Percentiles rank a stretch among this genome's conserved stretches.
phyloP scores from a whole-genome alignment of 1,284 basidiomycete genomes.

The Xerocomus nothofagi region DNA sequence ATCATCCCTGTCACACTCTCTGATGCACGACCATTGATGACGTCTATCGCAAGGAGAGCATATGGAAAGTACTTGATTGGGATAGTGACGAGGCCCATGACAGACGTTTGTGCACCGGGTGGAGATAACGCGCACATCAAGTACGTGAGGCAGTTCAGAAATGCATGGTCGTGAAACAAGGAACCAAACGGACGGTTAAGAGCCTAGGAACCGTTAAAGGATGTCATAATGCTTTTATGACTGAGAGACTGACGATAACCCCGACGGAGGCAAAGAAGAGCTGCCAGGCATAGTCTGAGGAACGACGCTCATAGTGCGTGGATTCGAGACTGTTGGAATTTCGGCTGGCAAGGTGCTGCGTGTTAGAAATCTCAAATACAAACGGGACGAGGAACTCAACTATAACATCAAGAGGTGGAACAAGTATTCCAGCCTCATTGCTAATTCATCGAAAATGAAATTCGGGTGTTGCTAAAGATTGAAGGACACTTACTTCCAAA shows the following conservation, averaged over 20 bases:
- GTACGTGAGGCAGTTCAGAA: slow-evolving; percentile 71
- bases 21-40: slow-evolving; percentile 67
- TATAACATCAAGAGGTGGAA: slow-evolving; percentile 81
- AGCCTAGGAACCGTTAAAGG: slow-evolving; percentile 36
- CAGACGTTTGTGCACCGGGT: slow-evolving; percentile 60
- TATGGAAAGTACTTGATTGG: slow-evolving; percentile 77
- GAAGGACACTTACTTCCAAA: slow-evolving; percentile 56
- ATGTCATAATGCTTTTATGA: not conserved
- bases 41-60: slow-evolving; percentile 70
- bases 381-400: slow-evolving; percentile 42
- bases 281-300: slow-evolving; percentile 76
- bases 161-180: slow-evolving; percentile 60
- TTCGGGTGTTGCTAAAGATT: not conserved
- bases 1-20: slow-evolving; percentile 67
- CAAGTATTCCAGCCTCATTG: slow-evolving; percentile 58
- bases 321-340: slow-evolving; percentile 65
- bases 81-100: slow-evolving; percentile 73
- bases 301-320: slow-evolving; percentile 55
- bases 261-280: slow-evolving; percentile 54
- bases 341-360: slow-evolving; percentile 44
- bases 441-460: slow-evolving; percentile 34
- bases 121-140: slow-evolving; percentile 68
- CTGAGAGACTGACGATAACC: slow-evolving; percentile 55
- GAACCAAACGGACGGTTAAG: slow-evolving; percentile 67
- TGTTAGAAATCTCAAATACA: not conserved